Percentiles rank a stretch among this genome's conserved stretches.
Conservation (phyloP, 108 stramenopile species). For the Cylindrotheca closterium region DNA sequence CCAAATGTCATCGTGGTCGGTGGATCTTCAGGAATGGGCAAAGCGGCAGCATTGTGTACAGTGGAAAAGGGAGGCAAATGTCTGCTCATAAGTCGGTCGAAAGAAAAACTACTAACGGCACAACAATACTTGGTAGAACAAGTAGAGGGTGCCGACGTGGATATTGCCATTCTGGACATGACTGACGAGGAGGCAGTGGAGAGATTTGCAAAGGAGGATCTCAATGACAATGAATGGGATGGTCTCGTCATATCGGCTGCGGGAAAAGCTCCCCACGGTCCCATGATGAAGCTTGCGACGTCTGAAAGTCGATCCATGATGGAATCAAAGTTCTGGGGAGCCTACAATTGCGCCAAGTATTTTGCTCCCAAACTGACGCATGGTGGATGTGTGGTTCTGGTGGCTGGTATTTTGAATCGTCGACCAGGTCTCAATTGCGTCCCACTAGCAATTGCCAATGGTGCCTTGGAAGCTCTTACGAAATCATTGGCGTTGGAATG, state of each 20-base stretch:
- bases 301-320: conserved; percentile 41
- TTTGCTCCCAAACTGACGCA: conserved; percentile 33
- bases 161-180: conserved; percentile 38
- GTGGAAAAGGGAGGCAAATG: conserved; percentile 44
- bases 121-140: conserved; percentile 12
- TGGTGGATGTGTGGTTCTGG: conserved; percentile 47
- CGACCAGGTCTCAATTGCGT: conserved; percentile 66
- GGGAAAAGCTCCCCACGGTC: conserved; percentile 60
- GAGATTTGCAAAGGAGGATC: conserved; percentile 30
- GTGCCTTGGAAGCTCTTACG: conserved; percentile 70
- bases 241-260: conserved; percentile 60
- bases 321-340: conserved; percentile 58
- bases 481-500: conserved; percentile 60
- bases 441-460: conserved; percentile 60
- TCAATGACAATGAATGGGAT: conserved; percentile 32
- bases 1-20: conserved; percentile 51
- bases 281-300: conserved; percentile 38
- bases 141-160: conserved; percentile 15
- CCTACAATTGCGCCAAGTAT: conserved; percentile 66
- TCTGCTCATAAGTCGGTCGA: conserved; percentile 44
- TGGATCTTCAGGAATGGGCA: conserved; percentile 66
- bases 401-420: conserved; percentile 60
- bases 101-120: conserved; percentile 43
- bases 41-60: conserved; percentile 47
- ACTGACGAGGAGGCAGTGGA: conserved; percentile 51